Evolutionary conservation across 139 green algal species (phyloP).

Genomic region (Tetratostichococcus sp.): DNA sequence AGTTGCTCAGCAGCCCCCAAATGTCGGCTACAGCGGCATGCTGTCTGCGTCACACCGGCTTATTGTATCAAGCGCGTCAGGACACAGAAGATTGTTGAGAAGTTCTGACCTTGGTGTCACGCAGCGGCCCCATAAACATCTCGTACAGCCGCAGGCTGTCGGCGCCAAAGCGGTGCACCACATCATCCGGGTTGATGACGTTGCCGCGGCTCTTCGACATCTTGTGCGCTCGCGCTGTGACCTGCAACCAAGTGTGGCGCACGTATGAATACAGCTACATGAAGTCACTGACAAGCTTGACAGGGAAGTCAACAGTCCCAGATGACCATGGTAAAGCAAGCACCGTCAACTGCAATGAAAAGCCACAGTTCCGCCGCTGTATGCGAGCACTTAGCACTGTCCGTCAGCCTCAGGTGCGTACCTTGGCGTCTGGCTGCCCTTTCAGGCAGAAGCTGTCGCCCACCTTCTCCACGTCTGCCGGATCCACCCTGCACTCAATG

Average conservation of each 20-base stretch:
- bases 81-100: too few species aligned
- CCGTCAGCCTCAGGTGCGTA: too few species aligned
- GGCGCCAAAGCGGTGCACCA: conserved; percentile 87
- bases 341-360: too few species aligned
- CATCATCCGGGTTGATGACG: conserved; percentile 97
- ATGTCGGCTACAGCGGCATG: conserved; percentile 99
- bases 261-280: too few species aligned
- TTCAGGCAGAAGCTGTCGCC: conserved; percentile 63
- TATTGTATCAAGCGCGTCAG: too few species aligned
- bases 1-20: too few species aligned
- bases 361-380: too few species aligned
- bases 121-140: conserved; percentile 99
- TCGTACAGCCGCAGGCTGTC: conserved; percentile 97
- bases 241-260: too few species aligned
- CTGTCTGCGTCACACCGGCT: conserved; percentile 93
- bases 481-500: conserved; percentile 31
- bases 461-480: conserved; percentile 60
- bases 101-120: conserved; percentile 84
- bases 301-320: too few species aligned
- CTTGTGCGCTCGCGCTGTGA: conserved; percentile 89
- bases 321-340: too few species aligned
- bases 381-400: too few species aligned
- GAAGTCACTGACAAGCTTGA: too few species aligned
- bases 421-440: conserved; percentile 47
- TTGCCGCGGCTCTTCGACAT: conserved; percentile 98